These are phyloP conservation scores for Prunus dulcis DNA, from an alignment of 306 rosid species.

Conservation along the genomic window DNA sequence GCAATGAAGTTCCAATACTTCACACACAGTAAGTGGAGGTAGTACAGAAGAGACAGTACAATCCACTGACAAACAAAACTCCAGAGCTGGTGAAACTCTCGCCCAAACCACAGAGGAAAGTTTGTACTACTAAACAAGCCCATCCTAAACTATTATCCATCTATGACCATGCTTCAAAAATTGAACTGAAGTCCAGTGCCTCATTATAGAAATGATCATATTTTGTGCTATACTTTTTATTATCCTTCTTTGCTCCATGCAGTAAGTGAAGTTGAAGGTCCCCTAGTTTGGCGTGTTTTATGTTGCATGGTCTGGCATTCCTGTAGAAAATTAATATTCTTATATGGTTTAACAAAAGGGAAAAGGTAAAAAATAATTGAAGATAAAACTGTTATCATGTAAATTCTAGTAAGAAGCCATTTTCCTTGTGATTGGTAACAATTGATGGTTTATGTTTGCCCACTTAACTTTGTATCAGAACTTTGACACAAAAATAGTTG, in stretches of 20 bases:
- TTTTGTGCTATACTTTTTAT: background rate
- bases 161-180: background rate
- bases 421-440: background rate
- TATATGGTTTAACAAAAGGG: background rate
- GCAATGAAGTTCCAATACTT: too few species aligned
- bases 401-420: background rate
- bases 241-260: background rate
- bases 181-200: background rate
- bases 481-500: background rate
- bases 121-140: background rate
- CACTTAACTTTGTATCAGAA: background rate
- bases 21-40: background rate
- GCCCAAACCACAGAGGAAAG: background rate
- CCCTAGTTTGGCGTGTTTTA: background rate
- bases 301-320: background rate
- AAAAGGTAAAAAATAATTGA: background rate
- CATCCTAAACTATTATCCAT: background rate
- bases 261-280: background rate
- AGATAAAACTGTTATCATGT: background rate
- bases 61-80: background rate
- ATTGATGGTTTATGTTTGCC: background rate
- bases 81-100: background rate
- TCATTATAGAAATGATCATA: background rate
- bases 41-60: background rate
- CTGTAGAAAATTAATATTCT: background rate